These are phyloP conservation scores for Taxawa tesnikishii DNA, from an alignment of 2,329 filamentous ascomycete species.

Conservation along the genomic window DNA sequence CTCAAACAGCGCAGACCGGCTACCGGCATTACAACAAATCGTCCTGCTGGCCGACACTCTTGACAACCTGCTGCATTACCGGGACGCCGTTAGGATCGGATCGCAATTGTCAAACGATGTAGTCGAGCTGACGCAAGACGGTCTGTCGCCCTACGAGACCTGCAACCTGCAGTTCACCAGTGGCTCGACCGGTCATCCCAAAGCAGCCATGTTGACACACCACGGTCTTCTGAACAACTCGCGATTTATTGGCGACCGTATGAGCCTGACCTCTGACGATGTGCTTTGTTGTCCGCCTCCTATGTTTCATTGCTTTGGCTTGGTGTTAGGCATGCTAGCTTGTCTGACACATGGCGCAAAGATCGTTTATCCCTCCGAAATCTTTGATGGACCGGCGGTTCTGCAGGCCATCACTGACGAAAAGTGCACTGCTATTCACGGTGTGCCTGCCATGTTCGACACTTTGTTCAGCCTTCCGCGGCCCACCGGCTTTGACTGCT, in stretches of 20 bases:
- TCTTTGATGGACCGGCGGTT: conserved; percentile 57
- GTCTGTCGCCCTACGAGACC: conserved; percentile 52
- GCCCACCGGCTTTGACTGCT: conserved; percentile 33
- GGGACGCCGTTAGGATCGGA: conserved; percentile 28
- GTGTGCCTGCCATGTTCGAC: conserved; percentile 78
- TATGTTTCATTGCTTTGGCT: conserved; percentile 75
- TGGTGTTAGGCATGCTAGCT: conserved; percentile 64
- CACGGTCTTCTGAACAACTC: conserved; percentile 16
- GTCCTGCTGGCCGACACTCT: conserved; percentile 13
- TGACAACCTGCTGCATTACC: conserved; percentile 13
- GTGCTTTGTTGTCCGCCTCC: conserved; percentile 71
- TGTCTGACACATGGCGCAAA: conserved; percentile 62
- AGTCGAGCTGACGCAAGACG: conserved; percentile 41
- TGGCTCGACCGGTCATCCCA: conserved; percentile 62
- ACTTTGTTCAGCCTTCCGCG: conserved; percentile 41
- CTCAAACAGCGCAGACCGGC: conserved; percentile 5
- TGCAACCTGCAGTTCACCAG: conserved; percentile 66
- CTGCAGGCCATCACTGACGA: conserved; percentile 47
- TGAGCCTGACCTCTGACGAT: conserved; percentile 55
- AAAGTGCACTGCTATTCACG: conserved; percentile 57
- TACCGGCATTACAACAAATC: conserved; percentile 14
- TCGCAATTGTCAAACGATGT: conserved; percentile 34
- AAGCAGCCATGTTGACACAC: conserved; percentile 59
- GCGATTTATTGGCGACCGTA: conserved; percentile 47
- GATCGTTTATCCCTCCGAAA: conserved; percentile 63